phyloP scores from a whole-genome alignment of 352 stramenopile species.

The Phytopythium boreale region DNA sequence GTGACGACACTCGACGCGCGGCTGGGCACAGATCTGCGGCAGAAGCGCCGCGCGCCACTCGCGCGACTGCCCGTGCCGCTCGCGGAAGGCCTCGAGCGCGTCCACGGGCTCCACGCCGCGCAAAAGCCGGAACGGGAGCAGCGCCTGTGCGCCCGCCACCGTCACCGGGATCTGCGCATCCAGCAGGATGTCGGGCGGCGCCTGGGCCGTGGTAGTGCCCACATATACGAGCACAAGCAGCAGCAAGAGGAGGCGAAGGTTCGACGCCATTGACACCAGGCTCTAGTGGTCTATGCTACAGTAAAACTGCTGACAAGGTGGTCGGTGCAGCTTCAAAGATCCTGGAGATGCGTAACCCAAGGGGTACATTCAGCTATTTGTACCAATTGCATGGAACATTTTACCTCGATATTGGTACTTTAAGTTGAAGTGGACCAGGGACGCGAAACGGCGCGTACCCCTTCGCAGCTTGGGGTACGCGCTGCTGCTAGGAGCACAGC shows the following conservation, averaged over 20 bases:
- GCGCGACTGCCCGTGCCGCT: constrained; percentile 25
- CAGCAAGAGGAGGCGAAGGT: background rate
- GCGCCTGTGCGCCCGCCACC: background rate
- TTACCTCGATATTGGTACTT: background rate
- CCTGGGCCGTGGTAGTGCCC: too few species aligned
- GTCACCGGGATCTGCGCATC: constrained; percentile 6
- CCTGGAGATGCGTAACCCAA: background rate
- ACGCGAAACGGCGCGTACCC: background rate
- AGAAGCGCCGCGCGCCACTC: constrained; percentile 39
- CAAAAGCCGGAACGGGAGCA: constrained; percentile 26
- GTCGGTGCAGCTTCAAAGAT: background rate
- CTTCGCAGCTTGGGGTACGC: background rate
- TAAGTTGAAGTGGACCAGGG: background rate
- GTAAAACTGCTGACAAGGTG: background rate
- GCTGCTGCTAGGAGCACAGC: too few species aligned
- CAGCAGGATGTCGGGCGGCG: background rate
- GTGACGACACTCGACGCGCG: constrained; percentile 38
- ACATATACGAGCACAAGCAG: background rate
- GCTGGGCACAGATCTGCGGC: constrained; percentile 31
- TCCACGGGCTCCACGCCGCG: constrained; percentile 49
- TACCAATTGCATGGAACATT: background rate
- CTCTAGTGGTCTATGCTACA: background rate
- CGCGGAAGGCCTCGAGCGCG: constrained; percentile 45
- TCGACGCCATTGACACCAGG: background rate
- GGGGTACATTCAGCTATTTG: background rate